Evolutionary conservation across 257 asterid genomes (phyloP).

Genomic region (Anisodus acutangulus): DNA sequence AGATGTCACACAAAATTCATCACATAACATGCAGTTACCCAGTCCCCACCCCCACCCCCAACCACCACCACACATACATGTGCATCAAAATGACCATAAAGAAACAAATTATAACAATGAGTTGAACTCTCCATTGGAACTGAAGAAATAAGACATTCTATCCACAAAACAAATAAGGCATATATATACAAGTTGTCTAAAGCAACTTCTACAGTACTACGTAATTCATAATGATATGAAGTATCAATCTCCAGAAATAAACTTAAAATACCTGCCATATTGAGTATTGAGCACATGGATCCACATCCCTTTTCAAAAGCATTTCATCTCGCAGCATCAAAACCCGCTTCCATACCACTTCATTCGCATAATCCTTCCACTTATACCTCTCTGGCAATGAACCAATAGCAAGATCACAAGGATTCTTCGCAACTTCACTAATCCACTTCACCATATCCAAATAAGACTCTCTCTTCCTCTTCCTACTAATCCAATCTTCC

Average conservation of each 20-base stretch:
- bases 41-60: not conserved
- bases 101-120: not conserved
- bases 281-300: constrained; percentile 48
- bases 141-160: not conserved
- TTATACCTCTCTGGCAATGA: constrained; percentile 59
- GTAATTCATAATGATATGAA: not conserved
- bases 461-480: constrained; percentile 64
- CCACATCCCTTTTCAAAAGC: constrained; percentile 52
- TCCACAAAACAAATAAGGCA: not conserved
- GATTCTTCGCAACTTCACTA: constrained; percentile 62
- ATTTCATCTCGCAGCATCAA: constrained; percentile 62
- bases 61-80: not conserved
- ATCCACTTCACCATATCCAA: constrained; percentile 63
- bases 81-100: constrained; percentile 16
- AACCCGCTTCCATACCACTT: constrained; percentile 70
- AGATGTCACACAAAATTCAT: constrained; percentile 1
- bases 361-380: constrained; percentile 70
- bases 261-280: constrained; percentile 55
- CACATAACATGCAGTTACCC: not conserved
- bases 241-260: not conserved
- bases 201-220: not conserved
- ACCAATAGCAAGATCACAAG: constrained; percentile 54
- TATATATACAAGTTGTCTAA: not conserved
- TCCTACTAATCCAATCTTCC: constrained; percentile 42
- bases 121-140: not conserved